These are phyloP conservation scores for Alternaria infectoria DNA, from an alignment of 2,329 filamentous ascomycete species.

Conservation along the genomic window DNA sequence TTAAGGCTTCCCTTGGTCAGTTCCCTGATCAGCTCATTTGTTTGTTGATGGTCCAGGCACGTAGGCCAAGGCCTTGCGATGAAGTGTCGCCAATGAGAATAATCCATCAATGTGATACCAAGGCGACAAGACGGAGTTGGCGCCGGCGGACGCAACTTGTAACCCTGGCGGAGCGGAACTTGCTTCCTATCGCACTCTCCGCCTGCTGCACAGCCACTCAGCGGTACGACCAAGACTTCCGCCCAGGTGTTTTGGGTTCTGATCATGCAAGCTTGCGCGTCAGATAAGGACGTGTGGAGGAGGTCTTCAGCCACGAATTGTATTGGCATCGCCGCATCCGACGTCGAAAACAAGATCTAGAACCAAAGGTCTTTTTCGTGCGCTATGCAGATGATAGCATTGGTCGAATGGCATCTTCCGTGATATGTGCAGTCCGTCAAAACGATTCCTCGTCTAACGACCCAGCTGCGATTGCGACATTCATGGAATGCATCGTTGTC, in stretches of 20 bases:
- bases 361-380: not conserved
- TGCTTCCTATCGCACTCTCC: not conserved
- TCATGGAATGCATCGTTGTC: not conserved
- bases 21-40: slow-evolving; percentile 1
- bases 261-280: not conserved
- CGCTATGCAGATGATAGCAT: not conserved
- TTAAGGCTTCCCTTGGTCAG: slow-evolving; percentile 15
- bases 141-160: slow-evolving; percentile 15
- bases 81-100: slow-evolving; percentile 12
- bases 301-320: not conserved
- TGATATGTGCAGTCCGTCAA: not conserved
- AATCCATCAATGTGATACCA: slow-evolving; percentile 19
- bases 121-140: slow-evolving; percentile 30
- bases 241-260: slow-evolving; percentile 2
- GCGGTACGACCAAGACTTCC: slow-evolving; percentile 12
- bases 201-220: slow-evolving; percentile 10
- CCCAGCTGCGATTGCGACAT: not conserved
- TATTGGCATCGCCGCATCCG: not conserved
- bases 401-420: not conserved
- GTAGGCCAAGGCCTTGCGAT: slow-evolving; percentile 36
- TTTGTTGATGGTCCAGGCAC: slow-evolving; percentile 25
- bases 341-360: not conserved
- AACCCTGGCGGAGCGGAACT: slow-evolving; percentile 24
- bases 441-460: not conserved
- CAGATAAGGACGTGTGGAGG: not conserved